These are phyloP conservation scores for Blastomyces percursus DNA, from an alignment of 2,329 filamentous ascomycete species.

Conservation along the genomic window DNA sequence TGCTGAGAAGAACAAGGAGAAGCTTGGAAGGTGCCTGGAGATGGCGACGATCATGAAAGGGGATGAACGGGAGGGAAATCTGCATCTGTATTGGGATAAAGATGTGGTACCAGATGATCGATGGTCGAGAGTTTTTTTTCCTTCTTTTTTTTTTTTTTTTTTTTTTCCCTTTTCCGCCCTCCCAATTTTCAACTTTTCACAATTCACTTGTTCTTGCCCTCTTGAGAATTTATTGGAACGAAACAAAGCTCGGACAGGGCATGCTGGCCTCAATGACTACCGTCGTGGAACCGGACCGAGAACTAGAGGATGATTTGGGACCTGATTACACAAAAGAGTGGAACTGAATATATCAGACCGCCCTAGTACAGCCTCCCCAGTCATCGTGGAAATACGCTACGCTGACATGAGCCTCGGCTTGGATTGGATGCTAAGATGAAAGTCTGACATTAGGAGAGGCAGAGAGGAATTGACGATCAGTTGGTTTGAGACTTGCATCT, in stretches of 20 bases:
- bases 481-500: not conserved
- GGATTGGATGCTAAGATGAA: not conserved
- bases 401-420: not conserved
- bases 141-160: not conserved
- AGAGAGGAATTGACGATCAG: not conserved
- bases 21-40: not conserved
- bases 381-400: not conserved
- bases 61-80: not conserved
- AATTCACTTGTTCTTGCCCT: not conserved
- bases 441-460: not conserved
- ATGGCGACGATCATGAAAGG: not conserved
- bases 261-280: not conserved
- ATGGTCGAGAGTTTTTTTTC: not conserved
- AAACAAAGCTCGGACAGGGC: not conserved
- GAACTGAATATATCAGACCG: not conserved
- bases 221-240: not conserved
- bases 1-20: not conserved
- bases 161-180: too few relatives aligned
- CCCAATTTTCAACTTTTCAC: not conserved
- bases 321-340: conserved; percentile 6
- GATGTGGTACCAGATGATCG: not conserved
- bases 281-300: conserved; percentile 6
- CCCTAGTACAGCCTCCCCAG: not conserved
- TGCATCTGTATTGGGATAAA: not conserved
- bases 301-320: not conserved